These are phyloP conservation scores for Kodamaea plutei DNA, from an alignment of 1,139 yeast genomes.

Conservation along the genomic window DNA sequence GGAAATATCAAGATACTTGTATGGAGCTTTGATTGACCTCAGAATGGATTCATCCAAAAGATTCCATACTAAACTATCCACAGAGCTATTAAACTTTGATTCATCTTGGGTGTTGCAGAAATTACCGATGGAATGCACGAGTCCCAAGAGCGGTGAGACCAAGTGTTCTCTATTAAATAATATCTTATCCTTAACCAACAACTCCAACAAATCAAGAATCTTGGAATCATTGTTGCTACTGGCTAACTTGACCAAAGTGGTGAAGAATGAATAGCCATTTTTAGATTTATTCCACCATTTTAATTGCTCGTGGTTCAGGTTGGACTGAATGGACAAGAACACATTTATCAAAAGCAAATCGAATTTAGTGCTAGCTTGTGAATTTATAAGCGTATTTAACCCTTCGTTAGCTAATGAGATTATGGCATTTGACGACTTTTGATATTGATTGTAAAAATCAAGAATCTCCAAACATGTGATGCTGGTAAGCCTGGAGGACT, in stretches of 20 bases:
- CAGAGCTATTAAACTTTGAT: too few species aligned
- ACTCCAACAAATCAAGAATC: constrained; percentile 21
- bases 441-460: constrained; percentile 20
- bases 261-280: constrained; percentile 50
- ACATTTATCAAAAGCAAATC: constrained; percentile 54
- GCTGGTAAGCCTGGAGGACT: constrained; percentile 17
- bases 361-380: constrained; percentile 33
- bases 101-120: not conserved
- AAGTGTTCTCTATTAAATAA: constrained; percentile 46
- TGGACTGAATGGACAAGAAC: constrained; percentile 38
- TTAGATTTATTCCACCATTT: constrained; percentile 66
- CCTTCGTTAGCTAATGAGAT: constrained; percentile 14
- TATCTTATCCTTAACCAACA: constrained; percentile 21
- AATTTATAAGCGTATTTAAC: constrained; percentile 16
- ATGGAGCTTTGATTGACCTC: constrained; percentile 70
- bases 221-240: constrained; percentile 33
- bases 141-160: constrained; percentile 41
- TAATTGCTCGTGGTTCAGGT: constrained; percentile 29
- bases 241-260: constrained; percentile 50
- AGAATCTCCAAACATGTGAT: constrained; percentile 25
- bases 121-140: constrained; percentile 29
- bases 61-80: too few species aligned
- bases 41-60: constrained; percentile 71
- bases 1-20: constrained; percentile 72
- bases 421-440: constrained; percentile 14